phyloP scores from a whole-genome alignment of 306 rosid genomes.

The Mucuna pruriens region DNA sequence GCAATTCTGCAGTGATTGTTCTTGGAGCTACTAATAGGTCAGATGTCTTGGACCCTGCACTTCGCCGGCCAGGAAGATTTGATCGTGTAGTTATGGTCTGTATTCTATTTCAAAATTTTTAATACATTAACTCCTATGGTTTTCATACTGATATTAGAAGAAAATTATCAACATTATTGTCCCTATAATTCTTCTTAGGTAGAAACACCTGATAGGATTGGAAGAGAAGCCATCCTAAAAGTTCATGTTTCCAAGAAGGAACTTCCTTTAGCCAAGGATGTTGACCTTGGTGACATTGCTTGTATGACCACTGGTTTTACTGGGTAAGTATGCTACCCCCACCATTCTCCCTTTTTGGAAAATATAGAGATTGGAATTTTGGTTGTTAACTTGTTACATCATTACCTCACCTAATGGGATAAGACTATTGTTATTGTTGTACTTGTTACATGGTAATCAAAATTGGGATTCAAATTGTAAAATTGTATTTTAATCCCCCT shows the following conservation, averaged over 20 bases:
- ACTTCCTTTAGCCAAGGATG: slow-evolving; percentile 85
- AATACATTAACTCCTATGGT: slow-evolving; percentile 23
- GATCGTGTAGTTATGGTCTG: slow-evolving; percentile 95
- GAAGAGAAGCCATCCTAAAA: slow-evolving; percentile 87
- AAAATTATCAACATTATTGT: slow-evolving; percentile 23
- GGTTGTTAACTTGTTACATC: not conserved
- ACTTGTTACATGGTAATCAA: not conserved
- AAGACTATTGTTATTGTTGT: not conserved
- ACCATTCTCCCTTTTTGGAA: slow-evolving; percentile 13
- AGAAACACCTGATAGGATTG: slow-evolving; percentile 89
- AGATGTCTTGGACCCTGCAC: slow-evolving; percentile 95
- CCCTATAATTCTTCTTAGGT: slow-evolving; percentile 53
- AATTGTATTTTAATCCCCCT: not conserved
- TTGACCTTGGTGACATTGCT: slow-evolving; percentile 76
- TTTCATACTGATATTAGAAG: slow-evolving; percentile 25
- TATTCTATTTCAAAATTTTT: slow-evolving; percentile 29
- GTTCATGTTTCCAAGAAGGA: slow-evolving; percentile 89
- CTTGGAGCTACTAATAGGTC: slow-evolving; percentile 97
- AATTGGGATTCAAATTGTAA: not conserved
- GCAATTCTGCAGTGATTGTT: slow-evolving; percentile 92
- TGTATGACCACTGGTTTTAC: slow-evolving; percentile 98
- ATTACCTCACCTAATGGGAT: not conserved
- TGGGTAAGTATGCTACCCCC: slow-evolving; percentile 56
- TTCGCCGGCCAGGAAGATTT: slow-evolving; percentile 99
- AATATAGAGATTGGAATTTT: slow-evolving; percentile 18